Base-by-base conservation (phyloP, 192 early-diverging fungal genomes). In the Chytriomyces sp. region DNA sequence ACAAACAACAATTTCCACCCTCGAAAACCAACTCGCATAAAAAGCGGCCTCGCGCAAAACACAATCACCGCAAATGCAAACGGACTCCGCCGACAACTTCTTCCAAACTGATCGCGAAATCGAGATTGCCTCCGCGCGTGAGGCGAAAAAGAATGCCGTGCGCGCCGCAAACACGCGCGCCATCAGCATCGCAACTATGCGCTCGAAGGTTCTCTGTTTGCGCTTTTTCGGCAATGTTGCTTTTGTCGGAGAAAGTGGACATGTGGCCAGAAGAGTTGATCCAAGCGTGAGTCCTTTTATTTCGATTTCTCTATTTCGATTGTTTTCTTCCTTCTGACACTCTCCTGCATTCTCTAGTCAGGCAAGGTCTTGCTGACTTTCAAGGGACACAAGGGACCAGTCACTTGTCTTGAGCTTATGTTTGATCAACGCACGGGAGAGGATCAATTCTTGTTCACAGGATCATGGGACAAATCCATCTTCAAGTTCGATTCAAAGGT, bases 401-500 rank as follows among this genome's bases (percentile, higher is more conserved):
- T 90, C 26, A 90, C 89, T 24, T 84, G 77, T 46, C 60, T 88
- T 20, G 83, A 72, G 5, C 50, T 85, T 45, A 75, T 66, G 20
- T 80, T 82, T 69, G 62, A 78, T 46, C 18, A 45, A 7, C 23
- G 48, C 20, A 73, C 74, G 11, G n/a, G 44, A 3, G 10, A 8
- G 28, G 26, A 13, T 10, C 87, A 84, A 6, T 90, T 86, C 47
- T 81, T 96, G 23, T 88, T 94, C 64, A 97, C 94, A 0, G 94
- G 93, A 24, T 96, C 97, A 7, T 98, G 97, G 97, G 97, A 98
- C 83, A 97, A 96, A 82, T 91, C 91, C 0, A 82, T 95, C 69
- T 90, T 83, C 53, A 88, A 94, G 50, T 98, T 96, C 95, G 83
- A 94, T 61, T 84, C 90, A 2, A 87, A 93, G 80, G 91, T 92